Base-by-base conservation (phyloP, 106 monocot species). In the Alisma plantagoaquatica region DNA sequence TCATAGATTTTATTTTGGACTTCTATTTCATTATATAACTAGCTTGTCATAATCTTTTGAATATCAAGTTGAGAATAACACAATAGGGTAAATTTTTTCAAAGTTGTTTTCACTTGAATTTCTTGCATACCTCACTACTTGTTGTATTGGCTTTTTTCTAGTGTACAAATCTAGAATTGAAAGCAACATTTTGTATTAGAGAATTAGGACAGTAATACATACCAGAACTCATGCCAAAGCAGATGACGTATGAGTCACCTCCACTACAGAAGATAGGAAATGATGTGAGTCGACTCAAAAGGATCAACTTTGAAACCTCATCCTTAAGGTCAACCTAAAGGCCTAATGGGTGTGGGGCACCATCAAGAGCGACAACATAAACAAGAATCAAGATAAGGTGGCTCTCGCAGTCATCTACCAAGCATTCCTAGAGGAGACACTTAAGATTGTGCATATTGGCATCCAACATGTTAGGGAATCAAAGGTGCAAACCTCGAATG, bases 331-430 rank as follows among this genome's bases (percentile, higher is more conserved):
- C 27, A 27, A 52, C 18, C 11, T 52, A 12, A 12, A 27, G 3
- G 48, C 48, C 4, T 23, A 49, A 49, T 18, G 48, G 24, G 48
- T 49, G 15, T 49, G 48, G 48, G 48, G 24, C 10, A 23, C 20
- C 24, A 23, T 49, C 11, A 23, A 49, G 16, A 10, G 10, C 41
- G 41, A 41, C n/a, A n/a, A n/a, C n/a, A n/a, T n/a, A 10, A 16
- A 46, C 7, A 10, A 10, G 11, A 4, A 29, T 8, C 15, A 52
- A 28, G 52, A 52, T 52, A 9, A 18, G 27, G 15, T 52, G 52
- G 52, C 52, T 12, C 18, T 52, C 15, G 52, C 52, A 3, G 52
- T 28, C 23, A 24, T 52, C 27, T 28, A 27, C 22, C 52, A 28
- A 28, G 52, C 26, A 10, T 5, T 52, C 6, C 27, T 28, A 10